Conservation (phyloP, 257 asterid species). For the Prunella vulgaris region DNA sequence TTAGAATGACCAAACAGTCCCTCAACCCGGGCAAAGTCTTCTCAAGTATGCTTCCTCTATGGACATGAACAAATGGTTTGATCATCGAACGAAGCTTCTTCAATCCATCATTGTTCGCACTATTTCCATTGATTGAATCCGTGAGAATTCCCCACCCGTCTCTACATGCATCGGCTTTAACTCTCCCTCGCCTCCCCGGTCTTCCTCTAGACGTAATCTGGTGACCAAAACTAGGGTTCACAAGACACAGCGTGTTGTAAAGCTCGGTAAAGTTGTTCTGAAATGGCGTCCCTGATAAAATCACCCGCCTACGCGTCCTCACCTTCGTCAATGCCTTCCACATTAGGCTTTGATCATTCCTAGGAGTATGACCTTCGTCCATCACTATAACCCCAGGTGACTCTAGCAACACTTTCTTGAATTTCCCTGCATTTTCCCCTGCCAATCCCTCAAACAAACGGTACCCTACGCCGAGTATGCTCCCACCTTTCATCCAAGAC, state of each 20-base stretch:
- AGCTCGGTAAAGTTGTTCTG: slow-evolving; percentile 70
- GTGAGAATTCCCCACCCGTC: slow-evolving; percentile 39
- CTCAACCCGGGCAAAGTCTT: slow-evolving; percentile 58
- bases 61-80: slow-evolving; percentile 54
- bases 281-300: slow-evolving; percentile 81
- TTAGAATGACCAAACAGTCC: slow-evolving; percentile 41
- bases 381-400: slow-evolving; percentile 53
- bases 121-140: slow-evolving; percentile 26
- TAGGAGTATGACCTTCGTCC: slow-evolving; percentile 86
- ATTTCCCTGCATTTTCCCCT: slow-evolving; percentile 16
- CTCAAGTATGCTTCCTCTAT: slow-evolving; percentile 47
- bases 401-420: slow-evolving; percentile 49
- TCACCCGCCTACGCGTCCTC: slow-evolving; percentile 49
- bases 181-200: slow-evolving; percentile 10
- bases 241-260: slow-evolving; percentile 57
- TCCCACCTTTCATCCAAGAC: slow-evolving; percentile 47
- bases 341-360: slow-evolving; percentile 45
- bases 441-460: slow-evolving; percentile 47
- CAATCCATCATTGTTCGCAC: slow-evolving; percentile 22
- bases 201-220: not conserved
- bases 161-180: not conserved
- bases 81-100: slow-evolving; percentile 45
- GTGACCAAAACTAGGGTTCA: slow-evolving; percentile 42
- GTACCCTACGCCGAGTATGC: slow-evolving; percentile 59
- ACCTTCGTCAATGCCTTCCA: slow-evolving; percentile 55